These are phyloP conservation scores for Dichotomocladium elegans DNA, from an alignment of 371 early-diverging fungal genomes.

Conservation along the genomic window DNA sequence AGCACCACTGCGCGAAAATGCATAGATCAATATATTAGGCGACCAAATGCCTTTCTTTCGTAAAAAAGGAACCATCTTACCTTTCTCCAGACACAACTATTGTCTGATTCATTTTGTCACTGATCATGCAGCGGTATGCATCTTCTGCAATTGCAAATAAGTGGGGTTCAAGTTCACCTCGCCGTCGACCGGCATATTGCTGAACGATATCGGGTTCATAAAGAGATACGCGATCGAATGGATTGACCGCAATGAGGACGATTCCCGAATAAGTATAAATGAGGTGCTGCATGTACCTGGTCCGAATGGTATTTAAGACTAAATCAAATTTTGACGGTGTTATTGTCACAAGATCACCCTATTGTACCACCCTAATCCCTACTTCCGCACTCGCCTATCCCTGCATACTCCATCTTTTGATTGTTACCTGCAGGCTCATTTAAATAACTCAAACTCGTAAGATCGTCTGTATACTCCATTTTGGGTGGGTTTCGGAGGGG, in stretches of 20 bases:
- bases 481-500: slow-evolving; percentile 85
- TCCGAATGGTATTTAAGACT: slow-evolving; percentile 82
- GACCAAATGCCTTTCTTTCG: background rate
- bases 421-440: slow-evolving; percentile 80
- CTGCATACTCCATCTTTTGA: background rate
- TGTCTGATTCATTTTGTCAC: slow-evolving; percentile 91
- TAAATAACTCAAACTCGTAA: slow-evolving; percentile 84
- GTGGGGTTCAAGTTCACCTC: slow-evolving; percentile 97
- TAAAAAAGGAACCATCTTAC: slow-evolving; percentile 15
- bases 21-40: background rate
- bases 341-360: background rate
- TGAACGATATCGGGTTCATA: slow-evolving; percentile 85
- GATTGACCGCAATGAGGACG: slow-evolving; percentile 96
- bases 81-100: slow-evolving; percentile 99
- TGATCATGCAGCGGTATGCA: slow-evolving; percentile 94
- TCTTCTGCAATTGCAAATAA: slow-evolving; percentile 98
- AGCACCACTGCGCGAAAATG: slow-evolving; percentile 61
- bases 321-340: background rate
- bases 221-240: slow-evolving; percentile 82
- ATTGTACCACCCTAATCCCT: too few species aligned
- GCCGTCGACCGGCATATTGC: slow-evolving; percentile 89
- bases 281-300: slow-evolving; percentile 79
- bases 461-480: slow-evolving; percentile 84
- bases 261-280: slow-evolving; percentile 99
- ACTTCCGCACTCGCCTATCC: too few species aligned